Evolutionary conservation across 495 filamentous ascomycete species (phyloP).

Genomic region (Penicillium lividum): DNA sequence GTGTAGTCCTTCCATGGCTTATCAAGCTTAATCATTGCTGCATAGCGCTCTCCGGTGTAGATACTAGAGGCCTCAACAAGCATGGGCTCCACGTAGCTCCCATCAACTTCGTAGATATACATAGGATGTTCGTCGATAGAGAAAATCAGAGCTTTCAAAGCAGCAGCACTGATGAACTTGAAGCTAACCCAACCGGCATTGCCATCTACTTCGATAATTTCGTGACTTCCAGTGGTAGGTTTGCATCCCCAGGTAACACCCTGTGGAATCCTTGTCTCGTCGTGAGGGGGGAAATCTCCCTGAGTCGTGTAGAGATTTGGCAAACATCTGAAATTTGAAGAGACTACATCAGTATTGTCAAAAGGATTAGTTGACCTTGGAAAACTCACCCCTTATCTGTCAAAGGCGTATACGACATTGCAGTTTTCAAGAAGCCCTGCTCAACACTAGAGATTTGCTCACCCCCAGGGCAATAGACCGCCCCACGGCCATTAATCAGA

Average conservation of each 20-base stretch:
- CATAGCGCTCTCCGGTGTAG: constrained; percentile 39
- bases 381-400: constrained; percentile 51
- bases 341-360: neutral
- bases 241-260: constrained; percentile 41
- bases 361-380: too few relatives aligned
- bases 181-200: constrained; percentile 45
- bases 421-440: constrained; percentile 28
- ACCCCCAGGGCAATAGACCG: constrained; percentile 44
- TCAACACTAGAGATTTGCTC: constrained; percentile 36
- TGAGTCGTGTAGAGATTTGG: constrained; percentile 34
- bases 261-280: constrained; percentile 38
- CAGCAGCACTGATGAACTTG: constrained; percentile 47
- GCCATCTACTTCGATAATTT: constrained; percentile 38
- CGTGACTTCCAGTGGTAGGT: constrained; percentile 37
- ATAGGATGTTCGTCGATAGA: constrained; percentile 46
- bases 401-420: constrained; percentile 36
- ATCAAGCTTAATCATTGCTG: constrained; percentile 40
- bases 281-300: constrained; percentile 27
- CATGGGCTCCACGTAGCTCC: constrained; percentile 38
- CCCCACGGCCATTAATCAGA: constrained; percentile 56
- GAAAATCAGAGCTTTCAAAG: constrained; percentile 39
- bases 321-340: constrained; percentile 21
- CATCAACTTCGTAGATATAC: constrained; percentile 45
- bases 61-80: constrained; percentile 31
- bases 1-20: constrained; percentile 35